Base-by-base conservation (phyloP, 192 early-diverging fungal species). In the Geranomyces variabilis region DNA sequence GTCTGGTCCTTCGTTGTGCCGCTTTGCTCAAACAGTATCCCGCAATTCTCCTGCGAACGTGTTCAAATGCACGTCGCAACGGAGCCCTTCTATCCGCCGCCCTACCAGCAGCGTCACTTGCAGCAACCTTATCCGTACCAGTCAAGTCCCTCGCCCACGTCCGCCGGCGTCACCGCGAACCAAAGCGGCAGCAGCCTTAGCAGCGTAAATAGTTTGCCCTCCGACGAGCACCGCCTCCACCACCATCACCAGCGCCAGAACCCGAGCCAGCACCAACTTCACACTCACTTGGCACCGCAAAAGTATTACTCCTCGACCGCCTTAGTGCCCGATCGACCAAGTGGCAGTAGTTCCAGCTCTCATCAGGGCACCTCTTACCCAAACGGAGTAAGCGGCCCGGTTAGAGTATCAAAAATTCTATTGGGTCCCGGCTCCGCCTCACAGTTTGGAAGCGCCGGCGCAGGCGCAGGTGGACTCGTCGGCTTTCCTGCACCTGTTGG, bases 51-150 rank as follows among this genome's bases (percentile, higher is more conserved):
- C 36, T 41, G 36, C 36, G 36, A 41, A 3, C 36, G 36, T 41
- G 36, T 53, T 53, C 58, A 60, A 60, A 60, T 60, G 58, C 58
- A 60, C 58, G 58, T 60, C 29, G 58, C 58, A 60, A 60, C 58
- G 29, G 58, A 60, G 31, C 58, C 58, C 3, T 34, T 60, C 29
- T 60, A 60, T 17, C 24, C 58, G 58, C 29, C 58, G 58, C 58
- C 58, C 29, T 60, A 60, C 58, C 58, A 28, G 58, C 58, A 60
- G 58, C 58, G 58, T 19, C 31, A 60, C 58, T 19, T 60, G 58
- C 58, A 60, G 29, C 15, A n/a, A 15, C 51, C 51, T n/a, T 53
- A 53, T 26, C 51, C 19, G 51, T 15, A 53, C 7, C 51, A 53
- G 4, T 53, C 51, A 3, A 53, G 51, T 53, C 51, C 51, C 24